Base-by-base conservation (phyloP, 140 eudicot species). In the Ambrosia hybrid region DNA sequence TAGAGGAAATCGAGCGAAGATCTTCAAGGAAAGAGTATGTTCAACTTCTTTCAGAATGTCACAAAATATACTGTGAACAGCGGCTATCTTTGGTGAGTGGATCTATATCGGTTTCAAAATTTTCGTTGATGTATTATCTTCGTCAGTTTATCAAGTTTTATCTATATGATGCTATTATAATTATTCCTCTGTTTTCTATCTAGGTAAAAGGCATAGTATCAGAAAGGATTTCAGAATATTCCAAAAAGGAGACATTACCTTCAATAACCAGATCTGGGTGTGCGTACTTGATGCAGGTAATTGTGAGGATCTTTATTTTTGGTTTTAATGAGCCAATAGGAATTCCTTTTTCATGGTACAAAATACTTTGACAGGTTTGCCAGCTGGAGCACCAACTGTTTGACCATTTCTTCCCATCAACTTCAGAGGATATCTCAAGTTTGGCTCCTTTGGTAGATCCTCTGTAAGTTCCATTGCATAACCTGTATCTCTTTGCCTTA, bases 331-430 rank as follows among this genome's bases (percentile, higher is more conserved):
- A 63, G 53, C 15, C 36, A 62, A 74, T 15, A 64, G 43, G 46
- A 65, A 53, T 52, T 73, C n/a, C 43, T 51, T 74, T 37, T 37
- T 10, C 11, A 64, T 14, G 17, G 3, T 74, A 51, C 41, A 4
- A 9, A 26, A 62, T 53, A 65, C 11, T 36, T 38, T 73, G 70
- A 87, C 92, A 94, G 99, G 97, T 94, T 39, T 90, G 92, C 83
- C 97, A 87, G 83, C 96, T 90, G 51, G 99, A 94, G 84, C 96
- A 88, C 80, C 99, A 94, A 67, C 90, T 94, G 36, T 94, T 94
- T 82, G 86, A 87, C 83, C 92, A 94, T 79, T 94, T 94, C 71
- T 94, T 94, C 71, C 99, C 99, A 39, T 83, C 95, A 58, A 90
- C 97, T 62, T 90, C 97, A 8, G 96, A 94, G 73, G 99, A 94